Conservation (phyloP, 176 grass and related monocot species). For the Carex kokanica region DNA sequence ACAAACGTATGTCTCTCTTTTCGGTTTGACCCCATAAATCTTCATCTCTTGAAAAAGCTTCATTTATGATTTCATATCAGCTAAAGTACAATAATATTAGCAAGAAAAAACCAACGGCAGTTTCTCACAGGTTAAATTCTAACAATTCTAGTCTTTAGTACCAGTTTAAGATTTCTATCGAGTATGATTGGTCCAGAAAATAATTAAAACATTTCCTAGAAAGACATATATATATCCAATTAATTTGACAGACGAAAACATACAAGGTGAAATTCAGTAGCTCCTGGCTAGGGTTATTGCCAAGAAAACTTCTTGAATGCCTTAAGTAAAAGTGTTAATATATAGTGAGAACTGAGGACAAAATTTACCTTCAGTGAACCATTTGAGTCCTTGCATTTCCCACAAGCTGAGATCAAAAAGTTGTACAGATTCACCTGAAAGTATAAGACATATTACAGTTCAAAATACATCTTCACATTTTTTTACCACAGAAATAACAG, state of each 20-base stretch:
- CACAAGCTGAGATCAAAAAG: slow-evolving; percentile 91
- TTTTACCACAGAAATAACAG: not conserved
- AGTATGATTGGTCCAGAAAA: not conserved
- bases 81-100: not conserved
- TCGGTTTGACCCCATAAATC: slow-evolving; percentile 69
- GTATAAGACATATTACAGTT: not conserved
- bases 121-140: slow-evolving; percentile 2
- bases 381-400: slow-evolving; percentile 87
- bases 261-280: not conserved
- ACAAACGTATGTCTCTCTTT: slow-evolving; percentile 94
- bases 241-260: not conserved
- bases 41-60: slow-evolving; percentile 99
- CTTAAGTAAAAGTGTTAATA: not conserved
- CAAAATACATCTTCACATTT: slow-evolving; percentile 22
- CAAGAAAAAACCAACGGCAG: not conserved
- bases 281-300: not conserved
- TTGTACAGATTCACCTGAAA: slow-evolving; percentile 99
- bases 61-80: slow-evolving; percentile 33
- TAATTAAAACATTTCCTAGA: not conserved
- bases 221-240: not conserved
- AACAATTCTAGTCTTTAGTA: not conserved
- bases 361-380: slow-evolving; percentile 69
- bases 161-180: not conserved
- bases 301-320: not conserved
- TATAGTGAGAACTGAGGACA: not conserved